Evolutionary conservation across 306 rosid genomes (phyloP).

Genomic region (Elaeagnus macrophylla): DNA sequence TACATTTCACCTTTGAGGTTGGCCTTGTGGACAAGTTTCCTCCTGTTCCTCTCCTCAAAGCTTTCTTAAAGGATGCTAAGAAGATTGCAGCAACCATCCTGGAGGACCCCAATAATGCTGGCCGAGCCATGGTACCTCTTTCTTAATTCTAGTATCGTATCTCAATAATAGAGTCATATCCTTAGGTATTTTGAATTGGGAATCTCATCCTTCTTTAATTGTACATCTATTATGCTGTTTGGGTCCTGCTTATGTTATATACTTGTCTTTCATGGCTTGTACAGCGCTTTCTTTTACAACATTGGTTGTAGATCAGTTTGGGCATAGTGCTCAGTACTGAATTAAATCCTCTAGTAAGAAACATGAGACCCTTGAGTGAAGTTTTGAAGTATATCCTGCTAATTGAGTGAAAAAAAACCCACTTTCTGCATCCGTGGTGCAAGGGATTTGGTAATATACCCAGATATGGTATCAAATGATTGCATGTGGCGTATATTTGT

Average conservation of each 20-base stretch:
- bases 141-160: constrained; percentile 4
- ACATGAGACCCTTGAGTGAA: neutral
- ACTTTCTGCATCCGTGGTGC: constrained; percentile 1
- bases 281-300: too few species aligned
- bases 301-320: neutral
- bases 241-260: too few species aligned
- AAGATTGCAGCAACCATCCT: constrained; percentile 81
- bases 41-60: constrained; percentile 79
- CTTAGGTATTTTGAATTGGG: too few species aligned
- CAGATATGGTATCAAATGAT: too few species aligned
- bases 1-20: constrained; percentile 88
- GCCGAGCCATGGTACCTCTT: constrained; percentile 78
- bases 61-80: constrained; percentile 90
- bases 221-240: too few species aligned
- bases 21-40: constrained; percentile 77
- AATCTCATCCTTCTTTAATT: too few species aligned
- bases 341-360: neutral
- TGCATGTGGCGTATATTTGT: too few species aligned
- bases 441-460: neutral
- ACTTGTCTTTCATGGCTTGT: too few species aligned
- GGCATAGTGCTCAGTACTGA: neutral
- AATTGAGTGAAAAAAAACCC: neutral
- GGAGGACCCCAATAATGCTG: constrained; percentile 82
- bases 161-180: too few species aligned
- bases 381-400: constrained; percentile 1